Percentiles rank a stretch among this genome's conserved stretches.
These are phyloP conservation scores for Penicillium frequentans DNA, from an alignment of 2,329 filamentous ascomycete species.

Conservation along the genomic window DNA sequence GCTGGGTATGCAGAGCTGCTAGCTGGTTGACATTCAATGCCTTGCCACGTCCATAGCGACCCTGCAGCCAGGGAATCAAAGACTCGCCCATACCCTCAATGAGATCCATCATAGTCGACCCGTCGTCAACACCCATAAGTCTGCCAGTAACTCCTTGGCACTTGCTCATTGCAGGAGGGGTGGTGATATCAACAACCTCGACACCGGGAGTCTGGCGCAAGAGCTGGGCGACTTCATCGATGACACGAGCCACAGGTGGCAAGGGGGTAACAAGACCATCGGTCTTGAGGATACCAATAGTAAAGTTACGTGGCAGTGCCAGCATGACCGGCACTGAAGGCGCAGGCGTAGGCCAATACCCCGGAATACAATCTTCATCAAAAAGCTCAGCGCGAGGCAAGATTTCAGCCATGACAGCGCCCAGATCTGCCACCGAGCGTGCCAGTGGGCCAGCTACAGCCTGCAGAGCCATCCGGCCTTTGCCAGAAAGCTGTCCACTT, in stretches of 20 bases:
- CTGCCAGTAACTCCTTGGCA: constrained; percentile 59
- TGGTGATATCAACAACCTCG: constrained; percentile 60
- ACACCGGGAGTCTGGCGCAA: constrained; percentile 45
- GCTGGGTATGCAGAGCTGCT: constrained; percentile 54
- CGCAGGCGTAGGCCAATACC: constrained; percentile 36
- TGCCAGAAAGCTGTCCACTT: constrained; percentile 47
- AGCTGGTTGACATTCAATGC: constrained; percentile 51
- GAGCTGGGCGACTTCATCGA: constrained; percentile 39
- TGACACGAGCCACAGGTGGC: constrained; percentile 40
- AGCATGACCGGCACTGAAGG: constrained; percentile 6
- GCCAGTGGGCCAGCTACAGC: constrained; percentile 45
- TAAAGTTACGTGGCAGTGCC: constrained; percentile 33
- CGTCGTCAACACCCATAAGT: constrained; percentile 61
- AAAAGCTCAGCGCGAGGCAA: constrained; percentile 56
- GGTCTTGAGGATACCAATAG: constrained; percentile 44
- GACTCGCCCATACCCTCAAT: constrained; percentile 58
- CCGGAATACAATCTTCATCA: constrained; percentile 48
- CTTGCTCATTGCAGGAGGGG: constrained; percentile 53
- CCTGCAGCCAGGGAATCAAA: constrained; percentile 60
- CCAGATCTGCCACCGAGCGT: constrained; percentile 40
- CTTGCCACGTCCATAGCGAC: constrained; percentile 51
- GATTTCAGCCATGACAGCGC: constrained; percentile 51
- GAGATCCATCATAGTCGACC: constrained; percentile 56
- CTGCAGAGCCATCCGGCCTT: constrained; percentile 54
- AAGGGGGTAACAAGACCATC: constrained; percentile 40